A percentile compares a stretch with the other conserved stretches of the same genome.
phyloP scores from a whole-genome alignment of 352 stramenopile species.

The Peronospora belbahrii region DNA sequence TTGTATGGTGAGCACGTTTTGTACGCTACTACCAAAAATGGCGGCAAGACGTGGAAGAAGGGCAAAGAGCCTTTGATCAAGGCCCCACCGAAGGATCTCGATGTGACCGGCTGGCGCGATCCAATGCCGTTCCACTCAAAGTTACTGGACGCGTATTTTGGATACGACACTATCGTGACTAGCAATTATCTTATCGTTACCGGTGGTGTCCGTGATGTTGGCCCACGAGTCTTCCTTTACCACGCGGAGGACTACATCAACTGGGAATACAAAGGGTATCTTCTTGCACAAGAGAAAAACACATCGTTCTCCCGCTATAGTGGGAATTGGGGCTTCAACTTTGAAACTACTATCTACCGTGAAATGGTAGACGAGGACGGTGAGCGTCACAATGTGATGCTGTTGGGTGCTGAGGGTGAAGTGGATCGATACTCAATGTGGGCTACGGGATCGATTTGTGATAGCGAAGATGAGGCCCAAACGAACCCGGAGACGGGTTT shows the following conservation, averaged over 20 bases:
- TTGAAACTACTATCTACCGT: constrained; percentile 58
- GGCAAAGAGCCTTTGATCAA: constrained; percentile 40
- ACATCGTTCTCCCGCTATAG: constrained; percentile 54
- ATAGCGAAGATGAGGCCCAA: constrained; percentile 11
- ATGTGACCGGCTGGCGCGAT: constrained; percentile 62
- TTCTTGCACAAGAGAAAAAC: constrained; percentile 52
- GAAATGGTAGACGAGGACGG: constrained; percentile 52
- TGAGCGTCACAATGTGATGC: constrained; percentile 52
- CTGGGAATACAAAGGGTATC: constrained; percentile 59
- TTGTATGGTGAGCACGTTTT: constrained; percentile 61
- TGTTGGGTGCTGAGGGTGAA: constrained; percentile 48
- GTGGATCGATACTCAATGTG: constrained; percentile 56
- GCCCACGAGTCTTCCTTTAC: constrained; percentile 59
- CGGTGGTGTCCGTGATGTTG: constrained; percentile 42
- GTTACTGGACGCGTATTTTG: constrained; percentile 37
- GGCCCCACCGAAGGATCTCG: constrained; percentile 34
- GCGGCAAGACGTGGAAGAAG: constrained; percentile 58
- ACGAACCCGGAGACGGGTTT: constrained; percentile 23
- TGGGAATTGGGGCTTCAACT: constrained; percentile 54
- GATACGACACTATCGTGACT: constrained; percentile 8
- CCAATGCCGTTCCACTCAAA: constrained; percentile 52
- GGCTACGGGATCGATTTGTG: constrained; percentile 35
- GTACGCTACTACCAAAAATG: constrained; percentile 51
- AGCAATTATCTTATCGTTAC: constrained; percentile 58
- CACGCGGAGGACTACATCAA: constrained; percentile 49